Base-by-base conservation (phyloP, 768 basidiomycete species). In the Goffeauzyma gilvescens region DNA sequence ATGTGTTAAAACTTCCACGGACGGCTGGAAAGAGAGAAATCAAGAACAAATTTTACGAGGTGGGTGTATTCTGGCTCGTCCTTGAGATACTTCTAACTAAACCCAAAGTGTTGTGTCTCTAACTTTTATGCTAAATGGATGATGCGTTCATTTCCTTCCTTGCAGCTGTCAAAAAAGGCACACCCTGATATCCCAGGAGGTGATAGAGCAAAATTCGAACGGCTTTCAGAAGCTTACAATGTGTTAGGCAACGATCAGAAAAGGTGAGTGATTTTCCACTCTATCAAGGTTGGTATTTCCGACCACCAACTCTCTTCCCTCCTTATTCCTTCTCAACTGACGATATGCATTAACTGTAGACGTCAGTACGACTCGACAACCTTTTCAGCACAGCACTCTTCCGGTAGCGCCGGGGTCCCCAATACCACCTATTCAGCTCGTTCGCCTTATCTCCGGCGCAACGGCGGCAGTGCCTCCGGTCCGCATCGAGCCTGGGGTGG, bases 41-140 rank as follows among this genome's bases (percentile, higher is more conserved):
- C 42, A 63, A 63, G 44, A 58, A 58, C 10, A 52, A 47, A 31
- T 63, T 61, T 42, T 63, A 63, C 44, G 62, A 60, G 55, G 61
- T 63, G 38, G 46, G 58, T 50, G 9, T n/a, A n/a, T n/a, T n/a
- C n/a, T n/a, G n/a, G n/a, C n/a, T n/a, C n/a, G n/a, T n/a, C n/a
- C 9, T 30, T 30, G 28, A 30, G n/a, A 9, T 30, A 30, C 9
- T n/a, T 9, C 28, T 30, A 9, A 30, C 28, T 10, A 12, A 34
- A 10, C 33, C 33, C 33, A 34, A 8, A 7, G 12, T 34, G 8
- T 34, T 8, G 33, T n/a, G n/a, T n/a, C n/a, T n/a, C n/a, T n/a
- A n/a, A 34, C 8, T 34, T 34, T 17, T 30, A 30, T 30, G 28
- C 9, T 9, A 30, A 9, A 30, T 46, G 31, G 40, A 12, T 39